These are phyloP conservation scores for Priceomyces haplophilus DNA, from an alignment of 805 yeast genomes.

Conservation along the genomic window DNA sequence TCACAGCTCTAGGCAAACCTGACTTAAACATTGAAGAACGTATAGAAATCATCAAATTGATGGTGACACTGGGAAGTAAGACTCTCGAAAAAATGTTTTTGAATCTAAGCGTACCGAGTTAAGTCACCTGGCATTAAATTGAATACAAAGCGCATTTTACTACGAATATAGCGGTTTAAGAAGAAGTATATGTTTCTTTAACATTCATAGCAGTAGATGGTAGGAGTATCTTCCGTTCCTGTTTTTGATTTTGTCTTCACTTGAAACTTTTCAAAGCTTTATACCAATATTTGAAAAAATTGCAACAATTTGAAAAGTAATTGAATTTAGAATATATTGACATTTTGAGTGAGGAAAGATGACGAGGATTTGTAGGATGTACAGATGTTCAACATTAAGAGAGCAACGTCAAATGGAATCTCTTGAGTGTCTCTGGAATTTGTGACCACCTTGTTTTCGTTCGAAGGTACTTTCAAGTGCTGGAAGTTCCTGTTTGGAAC, in stretches of 20 bases:
- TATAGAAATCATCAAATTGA: not conserved
- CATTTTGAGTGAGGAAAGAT: not conserved
- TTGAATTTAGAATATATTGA: too few species aligned
- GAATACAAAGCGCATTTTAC: too few species aligned
- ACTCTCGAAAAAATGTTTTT: not conserved
- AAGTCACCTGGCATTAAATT: not conserved
- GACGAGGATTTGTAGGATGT: conserved; percentile 15
- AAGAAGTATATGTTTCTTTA: too few species aligned
- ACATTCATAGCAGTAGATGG: too few species aligned
- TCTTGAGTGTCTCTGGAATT: conserved; percentile 64
- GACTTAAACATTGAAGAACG: not conserved
- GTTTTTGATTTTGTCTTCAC: too few species aligned
- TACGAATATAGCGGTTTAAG: too few species aligned
- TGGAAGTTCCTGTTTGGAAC: conserved; percentile 48
- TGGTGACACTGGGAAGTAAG: not conserved
- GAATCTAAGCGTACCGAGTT: not conserved
- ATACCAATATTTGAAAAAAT: too few species aligned
- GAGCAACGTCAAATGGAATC: conserved; percentile 47
- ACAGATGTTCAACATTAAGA: conserved; percentile 46
- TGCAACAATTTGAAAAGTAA: too few species aligned
- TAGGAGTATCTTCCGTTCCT: too few species aligned
- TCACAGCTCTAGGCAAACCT: not conserved
- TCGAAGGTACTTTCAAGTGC: conserved; percentile 42
- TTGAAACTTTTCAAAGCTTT: too few species aligned
- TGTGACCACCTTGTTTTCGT: conserved; percentile 52